phyloP scores from a whole-genome alignment of 176 grass and related monocot species.

The Ampelocalamus luodianensis region DNA sequence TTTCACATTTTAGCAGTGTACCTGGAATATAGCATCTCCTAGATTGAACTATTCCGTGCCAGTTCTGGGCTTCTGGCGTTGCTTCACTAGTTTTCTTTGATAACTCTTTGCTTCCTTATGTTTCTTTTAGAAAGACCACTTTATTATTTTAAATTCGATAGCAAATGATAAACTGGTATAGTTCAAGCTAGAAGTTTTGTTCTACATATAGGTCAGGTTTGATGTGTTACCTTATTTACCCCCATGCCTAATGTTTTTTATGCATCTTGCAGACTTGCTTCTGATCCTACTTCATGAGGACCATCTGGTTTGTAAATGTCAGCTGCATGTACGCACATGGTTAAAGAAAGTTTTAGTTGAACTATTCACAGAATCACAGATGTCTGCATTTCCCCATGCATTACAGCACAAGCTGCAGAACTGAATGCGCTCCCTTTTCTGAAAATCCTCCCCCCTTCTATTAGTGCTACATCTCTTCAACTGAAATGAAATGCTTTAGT shows the following conservation, averaged over 20 bases:
- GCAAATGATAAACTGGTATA: not conserved
- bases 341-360: constrained; percentile 39
- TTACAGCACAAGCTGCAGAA: not conserved
- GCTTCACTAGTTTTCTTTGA: constrained; percentile 2
- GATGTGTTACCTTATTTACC: not conserved
- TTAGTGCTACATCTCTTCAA: constrained; percentile 14
- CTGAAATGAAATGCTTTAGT: constrained; percentile 35
- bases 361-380: constrained; percentile 21
- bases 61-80: constrained; percentile 34
- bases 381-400: constrained; percentile 29
- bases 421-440: not conserved
- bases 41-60: constrained; percentile 18
- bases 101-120: not conserved
- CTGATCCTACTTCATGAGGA: constrained; percentile 14
- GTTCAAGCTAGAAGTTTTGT: not conserved
- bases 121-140: not conserved
- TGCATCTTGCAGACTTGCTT: constrained; percentile 42
- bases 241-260: constrained; percentile 23
- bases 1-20: constrained; percentile 23
- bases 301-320: constrained; percentile 16
- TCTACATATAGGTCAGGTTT: not conserved
- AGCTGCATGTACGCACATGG: constrained; percentile 31
- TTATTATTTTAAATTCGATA: not conserved
- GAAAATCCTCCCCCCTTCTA: constrained; percentile 19
- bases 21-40: constrained; percentile 21